phyloP scores from a whole-genome alignment of 2,329 filamentous ascomycete genomes.

The Ambrosiella xylebori region DNA sequence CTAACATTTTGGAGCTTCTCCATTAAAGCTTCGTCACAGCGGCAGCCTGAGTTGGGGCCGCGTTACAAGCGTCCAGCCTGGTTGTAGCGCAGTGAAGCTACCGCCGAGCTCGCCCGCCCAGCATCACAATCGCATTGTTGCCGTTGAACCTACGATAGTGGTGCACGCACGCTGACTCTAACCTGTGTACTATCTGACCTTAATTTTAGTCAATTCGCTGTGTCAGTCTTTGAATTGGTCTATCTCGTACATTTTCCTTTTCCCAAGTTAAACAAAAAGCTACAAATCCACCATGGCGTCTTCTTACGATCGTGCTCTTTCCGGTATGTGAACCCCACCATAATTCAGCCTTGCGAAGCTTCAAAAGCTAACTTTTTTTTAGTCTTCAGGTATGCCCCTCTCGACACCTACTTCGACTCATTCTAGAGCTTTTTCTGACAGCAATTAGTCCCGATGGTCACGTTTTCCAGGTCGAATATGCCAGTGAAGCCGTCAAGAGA shows the following conservation, averaged over 20 bases:
- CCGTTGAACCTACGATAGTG: not conserved
- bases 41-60: constrained; percentile 17
- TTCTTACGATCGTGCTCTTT: constrained; percentile 97
- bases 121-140: not conserved
- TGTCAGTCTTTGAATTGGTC: not conserved
- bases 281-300: constrained; percentile 49
- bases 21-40: constrained; percentile 18
- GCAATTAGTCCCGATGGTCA: constrained; percentile 77
- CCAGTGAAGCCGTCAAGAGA: constrained; percentile 95
- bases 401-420: not conserved
- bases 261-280: not conserved
- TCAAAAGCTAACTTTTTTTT: constrained; percentile 26
- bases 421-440: constrained; percentile 42
- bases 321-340: constrained; percentile 46
- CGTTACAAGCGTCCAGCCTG: constrained; percentile 11
- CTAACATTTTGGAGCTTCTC: constrained; percentile 3
- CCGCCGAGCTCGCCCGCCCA: not conserved
- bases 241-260: not conserved
- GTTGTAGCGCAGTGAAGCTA: not conserved
- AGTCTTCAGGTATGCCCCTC: constrained; percentile 63
- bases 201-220: not conserved
- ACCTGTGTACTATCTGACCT: too few species aligned
- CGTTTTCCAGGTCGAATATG: constrained; percentile 99
- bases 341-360: constrained; percentile 18
- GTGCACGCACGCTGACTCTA: too few species aligned